Evolutionary conservation across 2,329 filamentous ascomycete genomes (phyloP).

Genomic region (Fusarium tanahbumbuense): DNA sequence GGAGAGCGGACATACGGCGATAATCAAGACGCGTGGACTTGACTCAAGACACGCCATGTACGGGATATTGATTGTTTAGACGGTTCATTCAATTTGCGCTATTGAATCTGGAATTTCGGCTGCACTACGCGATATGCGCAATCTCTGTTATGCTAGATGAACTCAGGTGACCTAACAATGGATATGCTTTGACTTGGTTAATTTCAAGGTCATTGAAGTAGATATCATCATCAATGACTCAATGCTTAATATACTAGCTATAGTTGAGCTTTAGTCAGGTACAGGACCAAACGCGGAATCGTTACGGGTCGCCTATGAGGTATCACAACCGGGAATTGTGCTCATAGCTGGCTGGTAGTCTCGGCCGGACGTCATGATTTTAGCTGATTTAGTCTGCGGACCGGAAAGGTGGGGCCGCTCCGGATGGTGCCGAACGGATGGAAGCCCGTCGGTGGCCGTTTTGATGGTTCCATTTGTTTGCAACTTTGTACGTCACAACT

Average conservation of each 20-base stretch:
- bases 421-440: slow-evolving; percentile 18
- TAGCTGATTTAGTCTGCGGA: slow-evolving; percentile 2
- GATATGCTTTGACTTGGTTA: not conserved
- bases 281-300: not conserved
- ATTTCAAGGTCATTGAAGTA: not conserved
- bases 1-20: slow-evolving; percentile 16
- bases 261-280: not conserved
- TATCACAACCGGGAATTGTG: not conserved
- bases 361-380: slow-evolving; percentile 4
- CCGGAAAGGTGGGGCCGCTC: slow-evolving; percentile 35
- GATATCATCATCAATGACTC: not conserved
- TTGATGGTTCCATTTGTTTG: slow-evolving; percentile 1
- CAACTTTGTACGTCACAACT: slow-evolving; percentile 15
- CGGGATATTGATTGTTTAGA: slow-evolving; percentile 43
- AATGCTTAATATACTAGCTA: not conserved
- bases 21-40: slow-evolving; percentile 32
- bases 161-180: not conserved
- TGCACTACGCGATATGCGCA: not conserved
- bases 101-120: not conserved
- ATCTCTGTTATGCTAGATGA: not conserved
- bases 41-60: slow-evolving; percentile 30
- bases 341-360: not conserved
- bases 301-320: not conserved
- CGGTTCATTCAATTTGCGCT: slow-evolving; percentile 25
- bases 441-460: not conserved